Base-by-base conservation (phyloP, 2,329 filamentous ascomycete genomes). In the Thelonectria discophora region DNA sequence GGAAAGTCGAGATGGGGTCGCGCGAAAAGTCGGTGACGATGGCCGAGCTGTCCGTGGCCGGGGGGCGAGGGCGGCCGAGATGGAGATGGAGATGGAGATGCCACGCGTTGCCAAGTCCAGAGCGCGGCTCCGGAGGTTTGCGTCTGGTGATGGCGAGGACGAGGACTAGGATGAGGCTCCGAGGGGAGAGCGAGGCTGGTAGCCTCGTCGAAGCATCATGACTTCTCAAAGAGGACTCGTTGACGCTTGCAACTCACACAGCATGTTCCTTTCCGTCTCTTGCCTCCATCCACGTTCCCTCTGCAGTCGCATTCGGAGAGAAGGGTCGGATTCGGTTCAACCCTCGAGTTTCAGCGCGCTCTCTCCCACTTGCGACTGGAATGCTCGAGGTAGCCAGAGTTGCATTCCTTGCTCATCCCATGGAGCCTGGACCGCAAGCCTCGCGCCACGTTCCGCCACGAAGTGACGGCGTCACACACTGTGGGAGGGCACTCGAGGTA, bases 401-500 rank as follows among this genome's bases (percentile, higher is more conserved):
- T 60, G 58, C 50, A 64, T 65, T 58, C 57, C 55, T 65, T 59
- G 55, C 55, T 54, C 58, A 50, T 58, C 42, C 65, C 55, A 61
- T 49, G 45, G 58, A 69, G 69, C 66, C 69, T 65, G 69, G 69
- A 71, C 69, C 65, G 21, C 63, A 69, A 72, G 68, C 68, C 69
- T 68, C 60, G 66, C 68, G 69, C 69, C 69, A 72, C 69, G 58
- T 37, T 46, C 64, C 66, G 60, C 68, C 63, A 30, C 55, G 60
- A 65, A 55, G 58, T 69, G 60, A 62, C 57, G 60, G 57, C 48
- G 51, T 51, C 55, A 50, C 58, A 47, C 46, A 55, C 57, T 15
- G 51, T 37, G 34, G 27, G 27, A 30, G 27, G 27, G 27, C 27
- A 30, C 27, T 30, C 7, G 34, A 15, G 15, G 34, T 37, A 15